Conservation (phyloP, 139 green algal species). For the Raphidocelis subcapitata region DNA sequence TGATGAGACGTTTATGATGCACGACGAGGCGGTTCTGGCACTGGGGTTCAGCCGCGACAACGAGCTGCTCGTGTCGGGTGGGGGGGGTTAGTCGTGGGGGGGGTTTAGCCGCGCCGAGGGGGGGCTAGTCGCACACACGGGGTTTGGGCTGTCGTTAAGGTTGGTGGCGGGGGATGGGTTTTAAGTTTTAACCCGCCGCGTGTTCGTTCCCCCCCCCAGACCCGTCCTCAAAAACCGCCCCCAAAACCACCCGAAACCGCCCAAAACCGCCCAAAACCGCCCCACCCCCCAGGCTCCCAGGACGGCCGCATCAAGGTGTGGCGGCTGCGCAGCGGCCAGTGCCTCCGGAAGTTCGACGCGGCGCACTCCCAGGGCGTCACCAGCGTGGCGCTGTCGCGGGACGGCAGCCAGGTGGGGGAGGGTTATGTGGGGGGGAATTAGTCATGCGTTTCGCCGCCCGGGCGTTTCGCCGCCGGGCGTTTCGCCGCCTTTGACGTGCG, state of each 20-base stretch:
- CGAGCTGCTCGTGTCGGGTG: slow-evolving; percentile 87
- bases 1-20: slow-evolving; percentile 97
- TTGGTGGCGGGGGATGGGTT: no score
- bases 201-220: no score
- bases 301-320: slow-evolving; percentile 94
- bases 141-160: no score
- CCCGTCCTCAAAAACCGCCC: no score
- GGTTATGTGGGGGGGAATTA: no score
- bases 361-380: slow-evolving; percentile 94
- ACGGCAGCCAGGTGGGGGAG: slow-evolving; percentile 78
- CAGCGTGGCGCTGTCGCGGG: slow-evolving; percentile 79
- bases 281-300: slow-evolving; percentile 59
- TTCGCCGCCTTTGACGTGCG: no score
- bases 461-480: no score
- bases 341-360: slow-evolving; percentile 83
- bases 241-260: no score
- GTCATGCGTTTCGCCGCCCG: no score
- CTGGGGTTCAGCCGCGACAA: slow-evolving; percentile 82
- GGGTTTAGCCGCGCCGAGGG: not conserved
- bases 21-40: slow-evolving; percentile 89
- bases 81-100: not conserved
- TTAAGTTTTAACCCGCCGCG: no score
- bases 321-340: slow-evolving; percentile 89
- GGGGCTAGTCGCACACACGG: no score
- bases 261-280: no score